phyloP scores from a whole-genome alignment of 352 stramenopile genomes.

The Phytophthora sansomeana region DNA sequence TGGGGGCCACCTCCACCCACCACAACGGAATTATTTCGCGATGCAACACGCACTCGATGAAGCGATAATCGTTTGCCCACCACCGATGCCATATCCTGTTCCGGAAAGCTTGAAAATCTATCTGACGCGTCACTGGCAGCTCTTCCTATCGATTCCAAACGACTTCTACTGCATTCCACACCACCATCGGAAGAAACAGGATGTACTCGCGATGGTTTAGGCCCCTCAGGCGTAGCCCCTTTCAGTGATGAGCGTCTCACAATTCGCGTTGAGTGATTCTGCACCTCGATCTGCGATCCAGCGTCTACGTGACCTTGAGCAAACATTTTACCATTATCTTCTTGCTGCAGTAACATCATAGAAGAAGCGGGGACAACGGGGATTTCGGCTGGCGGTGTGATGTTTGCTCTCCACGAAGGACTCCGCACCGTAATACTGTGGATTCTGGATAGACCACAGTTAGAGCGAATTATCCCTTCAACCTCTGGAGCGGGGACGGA shows the following conservation, averaged over 20 bases:
- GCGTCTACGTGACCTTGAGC: not conserved
- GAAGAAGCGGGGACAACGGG: constrained; percentile 3
- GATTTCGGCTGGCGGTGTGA: not conserved
- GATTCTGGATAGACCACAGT: constrained; percentile 3
- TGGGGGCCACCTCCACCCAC: not conserved
- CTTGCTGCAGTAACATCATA: not conserved
- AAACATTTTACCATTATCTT: constrained; percentile 7
- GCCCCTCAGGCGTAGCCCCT: not conserved
- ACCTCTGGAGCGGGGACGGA: not conserved
- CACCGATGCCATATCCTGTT: constrained; percentile 4
- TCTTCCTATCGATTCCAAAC: not conserved
- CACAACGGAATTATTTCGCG: constrained; percentile 16
- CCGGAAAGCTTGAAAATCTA: not conserved
- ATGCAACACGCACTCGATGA: constrained; percentile 25
- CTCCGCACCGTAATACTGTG: constrained; percentile 11
- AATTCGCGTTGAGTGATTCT: constrained; percentile 1
- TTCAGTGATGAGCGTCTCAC: constrained; percentile 23
- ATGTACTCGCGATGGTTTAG: constrained; percentile 20
- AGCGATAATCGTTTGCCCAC: constrained; percentile 30
- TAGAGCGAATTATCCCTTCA: not conserved
- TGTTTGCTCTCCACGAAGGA: constrained; percentile 1
- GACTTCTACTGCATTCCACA: constrained; percentile 1
- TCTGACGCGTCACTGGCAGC: constrained; percentile 14
- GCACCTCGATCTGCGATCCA: not conserved
- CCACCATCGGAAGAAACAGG: constrained; percentile 16